phyloP scores from a whole-genome alignment of 148 eudicot species.

The Camellia japonica region DNA sequence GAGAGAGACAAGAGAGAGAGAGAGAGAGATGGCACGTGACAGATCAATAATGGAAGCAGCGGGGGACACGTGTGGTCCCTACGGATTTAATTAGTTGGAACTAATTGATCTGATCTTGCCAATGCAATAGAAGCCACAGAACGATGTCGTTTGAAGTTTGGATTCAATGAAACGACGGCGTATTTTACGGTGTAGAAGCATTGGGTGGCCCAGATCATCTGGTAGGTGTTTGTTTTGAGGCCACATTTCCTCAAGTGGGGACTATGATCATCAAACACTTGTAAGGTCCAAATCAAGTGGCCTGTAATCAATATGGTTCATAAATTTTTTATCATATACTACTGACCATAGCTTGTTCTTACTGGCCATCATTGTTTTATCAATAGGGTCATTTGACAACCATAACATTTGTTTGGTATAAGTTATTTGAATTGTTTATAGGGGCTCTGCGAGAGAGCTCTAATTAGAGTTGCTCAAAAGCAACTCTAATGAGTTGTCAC shows the following conservation, averaged over 20 bases:
- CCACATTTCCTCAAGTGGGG: neutral
- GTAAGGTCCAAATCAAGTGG: neutral
- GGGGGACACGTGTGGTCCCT: conserved; percentile 34
- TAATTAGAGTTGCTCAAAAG: no score
- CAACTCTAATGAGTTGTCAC: no score
- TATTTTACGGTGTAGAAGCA: neutral
- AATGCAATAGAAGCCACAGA: neutral
- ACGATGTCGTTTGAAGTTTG: neutral
- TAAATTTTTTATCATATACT: neutral
- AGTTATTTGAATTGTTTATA: no score
- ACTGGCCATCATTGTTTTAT: neutral
- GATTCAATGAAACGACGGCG: neutral
- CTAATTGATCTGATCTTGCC: neutral
- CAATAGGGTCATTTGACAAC: neutral
- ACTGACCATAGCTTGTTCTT: neutral
- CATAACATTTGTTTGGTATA: no score
- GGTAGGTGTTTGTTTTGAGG: neutral
- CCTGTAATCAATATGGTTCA: neutral
- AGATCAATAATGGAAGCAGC: conserved; percentile 33
- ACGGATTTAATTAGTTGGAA: conserved; percentile 10
- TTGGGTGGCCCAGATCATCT: neutral
- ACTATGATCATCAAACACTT: neutral
- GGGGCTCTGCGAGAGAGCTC: no score
- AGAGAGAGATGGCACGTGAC: conserved; percentile 23
- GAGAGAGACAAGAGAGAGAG: conserved; percentile 13